Conservation (phyloP, 169 alveolate species). For the Eimeria acervulina region DNA sequence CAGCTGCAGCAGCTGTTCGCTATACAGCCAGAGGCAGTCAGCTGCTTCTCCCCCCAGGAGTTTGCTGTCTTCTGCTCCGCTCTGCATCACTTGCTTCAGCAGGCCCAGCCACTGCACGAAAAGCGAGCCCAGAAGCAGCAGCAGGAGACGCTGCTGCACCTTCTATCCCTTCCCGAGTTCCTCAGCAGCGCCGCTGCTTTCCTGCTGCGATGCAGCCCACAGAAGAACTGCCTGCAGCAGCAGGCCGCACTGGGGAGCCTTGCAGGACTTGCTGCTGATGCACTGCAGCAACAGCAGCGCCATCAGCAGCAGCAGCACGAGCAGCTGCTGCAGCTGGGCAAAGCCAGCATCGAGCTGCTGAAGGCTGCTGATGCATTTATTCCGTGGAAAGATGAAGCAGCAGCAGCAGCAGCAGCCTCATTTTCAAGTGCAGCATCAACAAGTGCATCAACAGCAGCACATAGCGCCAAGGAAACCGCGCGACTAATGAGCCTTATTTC, state of each 20-base stretch:
- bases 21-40: constrained; percentile 28
- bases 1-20: constrained; percentile 62
- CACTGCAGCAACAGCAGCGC: constrained; percentile 39
- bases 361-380: constrained; percentile 7
- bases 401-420: constrained; percentile 15
- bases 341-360: constrained; percentile 29
- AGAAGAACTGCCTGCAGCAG: neutral
- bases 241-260: constrained; percentile 56
- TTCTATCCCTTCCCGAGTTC: constrained; percentile 40
- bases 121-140: constrained; percentile 22
- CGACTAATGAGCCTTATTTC: constrained; percentile 35
- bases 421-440: constrained; percentile 1
- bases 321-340: constrained; percentile 44
- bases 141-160: neutral
- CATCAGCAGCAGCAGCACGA: constrained; percentile 42
- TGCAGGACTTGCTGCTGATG: constrained; percentile 60
- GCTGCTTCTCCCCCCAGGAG: constrained; percentile 30
- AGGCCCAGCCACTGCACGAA: constrained; percentile 51
- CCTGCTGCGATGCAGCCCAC: constrained; percentile 15
- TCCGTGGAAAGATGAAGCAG: neutral
- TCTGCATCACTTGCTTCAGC: constrained; percentile 46
- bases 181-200: constrained; percentile 40
- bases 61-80: constrained; percentile 46
- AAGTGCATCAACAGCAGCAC: constrained; percentile 10
- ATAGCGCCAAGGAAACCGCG: constrained; percentile 37